phyloP scores from a whole-genome alignment of 2,329 filamentous ascomycete genomes.

The Arthrobotrys megalospora region DNA sequence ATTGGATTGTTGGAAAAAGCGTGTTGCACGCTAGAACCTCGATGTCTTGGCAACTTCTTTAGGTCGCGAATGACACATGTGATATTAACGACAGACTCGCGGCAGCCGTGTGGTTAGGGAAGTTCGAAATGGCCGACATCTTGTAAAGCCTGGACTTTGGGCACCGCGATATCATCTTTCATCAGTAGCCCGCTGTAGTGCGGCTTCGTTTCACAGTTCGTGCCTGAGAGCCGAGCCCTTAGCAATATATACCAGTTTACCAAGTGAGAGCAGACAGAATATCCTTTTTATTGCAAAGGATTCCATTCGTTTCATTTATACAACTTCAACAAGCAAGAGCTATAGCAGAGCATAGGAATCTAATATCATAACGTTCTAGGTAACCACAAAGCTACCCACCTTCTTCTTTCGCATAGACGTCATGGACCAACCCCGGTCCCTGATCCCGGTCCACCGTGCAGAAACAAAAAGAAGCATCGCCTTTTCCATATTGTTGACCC shows the following conservation, averaged over 20 bases:
- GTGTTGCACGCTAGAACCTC: not conserved
- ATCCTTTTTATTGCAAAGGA: conserved; percentile 25
- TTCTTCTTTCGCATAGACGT: conserved; percentile 45
- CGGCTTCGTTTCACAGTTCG: too few relatives aligned
- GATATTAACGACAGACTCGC: too few relatives aligned
- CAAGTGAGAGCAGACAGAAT: not conserved
- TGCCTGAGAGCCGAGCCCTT: too few relatives aligned
- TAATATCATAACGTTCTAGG: conserved; percentile 32
- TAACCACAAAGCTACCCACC: conserved; percentile 37
- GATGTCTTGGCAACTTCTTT: not conserved
- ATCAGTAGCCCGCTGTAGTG: too few relatives aligned
- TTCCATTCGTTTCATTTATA: conserved; percentile 26
- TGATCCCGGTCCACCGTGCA: conserved; percentile 11
- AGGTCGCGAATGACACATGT: too few relatives aligned
- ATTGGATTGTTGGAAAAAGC: conserved; percentile 13
- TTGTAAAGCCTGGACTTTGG: too few relatives aligned
- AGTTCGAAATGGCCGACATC: too few relatives aligned
- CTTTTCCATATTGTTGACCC: conserved; percentile 14
- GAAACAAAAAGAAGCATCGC: conserved; percentile 8
- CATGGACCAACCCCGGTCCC: conserved; percentile 27
- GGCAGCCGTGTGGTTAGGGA: too few relatives aligned
- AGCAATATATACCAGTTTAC: too few relatives aligned
- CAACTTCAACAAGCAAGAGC: not conserved
- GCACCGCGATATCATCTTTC: too few relatives aligned
- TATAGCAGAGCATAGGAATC: not conserved